Conservation (phyloP, 495 filamentous ascomycete genomes). For the Penicillium flavigenum region DNA sequence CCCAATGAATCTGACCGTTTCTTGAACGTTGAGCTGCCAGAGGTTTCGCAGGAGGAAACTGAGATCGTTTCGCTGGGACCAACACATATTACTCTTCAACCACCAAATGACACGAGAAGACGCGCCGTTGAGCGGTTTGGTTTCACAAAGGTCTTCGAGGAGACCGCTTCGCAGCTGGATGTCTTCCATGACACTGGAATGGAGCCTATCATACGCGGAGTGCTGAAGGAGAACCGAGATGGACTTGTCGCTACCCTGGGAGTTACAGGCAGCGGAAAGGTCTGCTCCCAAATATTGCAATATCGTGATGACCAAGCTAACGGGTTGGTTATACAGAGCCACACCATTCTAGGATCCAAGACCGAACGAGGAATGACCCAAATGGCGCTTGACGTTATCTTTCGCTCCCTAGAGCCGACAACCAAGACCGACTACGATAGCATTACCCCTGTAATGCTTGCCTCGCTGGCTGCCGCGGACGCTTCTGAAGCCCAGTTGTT, state of each 20-base stretch:
- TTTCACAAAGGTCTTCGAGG: slow-evolving; percentile 92
- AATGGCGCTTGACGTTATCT: slow-evolving; percentile 85
- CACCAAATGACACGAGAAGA: slow-evolving; percentile 73
- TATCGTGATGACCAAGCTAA: slow-evolving; percentile 15
- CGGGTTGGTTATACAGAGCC: slow-evolving; percentile 61
- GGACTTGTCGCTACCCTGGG: slow-evolving; percentile 88
- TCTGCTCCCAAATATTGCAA: slow-evolving; percentile 33
- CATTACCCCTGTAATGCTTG: slow-evolving; percentile 59
- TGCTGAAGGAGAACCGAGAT: slow-evolving; percentile 78
- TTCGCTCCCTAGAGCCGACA: slow-evolving; percentile 68
- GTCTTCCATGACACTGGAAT: slow-evolving; percentile 82
- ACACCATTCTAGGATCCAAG: slow-evolving; percentile 92
- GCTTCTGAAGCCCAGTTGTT: slow-evolving; percentile 81
- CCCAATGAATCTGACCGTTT: slow-evolving; percentile 62
- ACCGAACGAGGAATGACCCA: slow-evolving; percentile 87
- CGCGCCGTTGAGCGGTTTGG: slow-evolving; percentile 90
- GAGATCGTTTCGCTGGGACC: slow-evolving; percentile 49
- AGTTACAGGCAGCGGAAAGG: slow-evolving; percentile 96
- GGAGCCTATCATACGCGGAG: slow-evolving; percentile 71
- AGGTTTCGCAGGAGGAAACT: slow-evolving; percentile 24
- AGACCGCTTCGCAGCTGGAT: slow-evolving; percentile 77
- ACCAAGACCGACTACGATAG: slow-evolving; percentile 60
- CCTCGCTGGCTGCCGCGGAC: slow-evolving; percentile 73
- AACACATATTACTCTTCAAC: slow-evolving; percentile 84
- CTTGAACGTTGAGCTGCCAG: slow-evolving; percentile 67